Conservation (phyloP, 2,329 filamentous ascomycete species). For the Trichophyton simii region DNA sequence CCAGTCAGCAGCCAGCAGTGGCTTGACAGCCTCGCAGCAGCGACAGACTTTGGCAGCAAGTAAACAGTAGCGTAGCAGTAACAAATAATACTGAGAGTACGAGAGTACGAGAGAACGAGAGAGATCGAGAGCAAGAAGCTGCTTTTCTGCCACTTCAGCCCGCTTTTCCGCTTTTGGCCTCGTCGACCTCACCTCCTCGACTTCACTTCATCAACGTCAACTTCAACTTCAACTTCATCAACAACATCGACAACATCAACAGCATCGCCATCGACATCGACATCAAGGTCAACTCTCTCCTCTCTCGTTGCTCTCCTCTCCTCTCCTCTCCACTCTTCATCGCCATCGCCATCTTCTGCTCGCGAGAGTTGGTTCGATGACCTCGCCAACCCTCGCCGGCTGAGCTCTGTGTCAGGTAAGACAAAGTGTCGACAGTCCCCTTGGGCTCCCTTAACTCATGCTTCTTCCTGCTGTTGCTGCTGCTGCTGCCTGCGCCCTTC, state of each 20-base stretch:
- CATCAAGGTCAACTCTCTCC: not conserved
- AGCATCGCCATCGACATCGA: not conserved
- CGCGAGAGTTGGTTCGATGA: not conserved
- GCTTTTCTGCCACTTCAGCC: not conserved
- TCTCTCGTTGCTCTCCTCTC: not conserved
- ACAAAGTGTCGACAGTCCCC: not conserved
- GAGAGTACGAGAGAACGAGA: too few relatives aligned
- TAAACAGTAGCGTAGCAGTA: too few relatives aligned
- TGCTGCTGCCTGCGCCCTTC: not conserved
- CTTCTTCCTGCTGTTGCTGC: not conserved
- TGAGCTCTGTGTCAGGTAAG: not conserved
- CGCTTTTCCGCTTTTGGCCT: not conserved
- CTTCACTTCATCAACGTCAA: not conserved
- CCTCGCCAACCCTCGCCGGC: not conserved
- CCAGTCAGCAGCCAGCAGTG: not conserved
- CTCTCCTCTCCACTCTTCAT: not conserved
- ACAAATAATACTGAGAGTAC: too few relatives aligned
- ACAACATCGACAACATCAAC: not conserved
- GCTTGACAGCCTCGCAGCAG: too few relatives aligned
- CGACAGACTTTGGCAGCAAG: too few relatives aligned
- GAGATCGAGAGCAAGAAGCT: too few relatives aligned
- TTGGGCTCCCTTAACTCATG: not conserved
- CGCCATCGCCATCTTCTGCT: not conserved
- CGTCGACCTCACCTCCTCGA: not conserved
- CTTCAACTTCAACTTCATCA: not conserved